A percentile compares a stretch with the other conserved stretches of the same genome.
These are phyloP conservation scores for Eragrostis tef DNA, from an alignment of 202 grass and related monocot genomes.

Conservation along the genomic window DNA sequence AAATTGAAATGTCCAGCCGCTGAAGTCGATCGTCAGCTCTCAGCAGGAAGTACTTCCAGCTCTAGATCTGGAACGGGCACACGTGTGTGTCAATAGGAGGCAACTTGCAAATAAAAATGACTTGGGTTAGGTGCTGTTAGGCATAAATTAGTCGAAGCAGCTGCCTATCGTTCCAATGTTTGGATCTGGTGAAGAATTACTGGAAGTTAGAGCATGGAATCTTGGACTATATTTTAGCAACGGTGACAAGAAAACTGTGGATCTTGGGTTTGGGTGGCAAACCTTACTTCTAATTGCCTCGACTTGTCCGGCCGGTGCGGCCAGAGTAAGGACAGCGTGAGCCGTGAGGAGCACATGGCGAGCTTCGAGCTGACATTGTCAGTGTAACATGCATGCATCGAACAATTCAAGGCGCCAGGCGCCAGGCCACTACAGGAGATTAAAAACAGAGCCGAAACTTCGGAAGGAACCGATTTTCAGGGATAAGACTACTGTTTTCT, in stretches of 20 bases:
- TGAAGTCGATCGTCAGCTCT: background rate
- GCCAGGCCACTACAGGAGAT: background rate
- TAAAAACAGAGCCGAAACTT: background rate
- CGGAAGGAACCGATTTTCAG: background rate
- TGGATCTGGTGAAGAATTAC: background rate
- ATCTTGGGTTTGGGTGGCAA: no score
- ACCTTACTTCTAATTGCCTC: no score
- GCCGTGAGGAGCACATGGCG: conserved; percentile 1
- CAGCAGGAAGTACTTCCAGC: background rate
- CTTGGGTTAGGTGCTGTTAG: background rate
- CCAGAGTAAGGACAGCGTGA: background rate
- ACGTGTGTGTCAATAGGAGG: background rate
- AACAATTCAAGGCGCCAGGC: background rate
- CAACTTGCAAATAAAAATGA: background rate
- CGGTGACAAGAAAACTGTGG: no score
- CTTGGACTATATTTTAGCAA: background rate
- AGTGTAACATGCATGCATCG: background rate
- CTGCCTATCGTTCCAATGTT: background rate
- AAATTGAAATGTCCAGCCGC: background rate
- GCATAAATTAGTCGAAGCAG: background rate
- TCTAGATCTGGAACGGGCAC: background rate
- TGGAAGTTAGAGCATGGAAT: background rate
- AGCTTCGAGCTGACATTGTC: background rate
- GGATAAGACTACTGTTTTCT: background rate
- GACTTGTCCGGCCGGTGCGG: no score